These are phyloP conservation scores for Pseudocercospora fuligena DNA, from an alignment of 2,329 filamentous ascomycete genomes.

Conservation along the genomic window DNA sequence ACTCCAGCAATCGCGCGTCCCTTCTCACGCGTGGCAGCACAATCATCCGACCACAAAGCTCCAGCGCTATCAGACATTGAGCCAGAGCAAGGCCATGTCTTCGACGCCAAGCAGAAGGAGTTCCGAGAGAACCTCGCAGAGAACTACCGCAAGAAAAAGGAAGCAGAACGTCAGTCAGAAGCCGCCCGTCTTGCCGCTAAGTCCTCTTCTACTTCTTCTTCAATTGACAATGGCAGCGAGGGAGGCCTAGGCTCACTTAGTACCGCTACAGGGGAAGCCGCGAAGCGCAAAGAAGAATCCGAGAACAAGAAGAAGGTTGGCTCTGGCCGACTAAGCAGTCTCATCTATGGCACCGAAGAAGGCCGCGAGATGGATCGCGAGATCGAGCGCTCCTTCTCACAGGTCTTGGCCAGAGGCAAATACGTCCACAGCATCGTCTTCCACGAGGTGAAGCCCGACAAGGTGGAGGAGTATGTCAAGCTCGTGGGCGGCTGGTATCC, in stretches of 20 bases:
- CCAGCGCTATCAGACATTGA: constrained; percentile 89
- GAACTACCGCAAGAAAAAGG: constrained; percentile 74
- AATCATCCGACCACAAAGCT: constrained; percentile 40
- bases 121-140: constrained; percentile 83
- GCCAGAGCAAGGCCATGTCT: constrained; percentile 71
- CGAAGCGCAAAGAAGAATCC: constrained; percentile 64
- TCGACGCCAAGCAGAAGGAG: constrained; percentile 81
- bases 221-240: constrained; percentile 49
- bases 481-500: constrained; percentile 93
- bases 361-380: constrained; percentile 92
- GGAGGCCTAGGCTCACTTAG: constrained; percentile 63
- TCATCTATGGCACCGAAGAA: constrained; percentile 97
- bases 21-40: constrained; percentile 23
- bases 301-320: constrained; percentile 62
- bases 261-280: constrained; percentile 57
- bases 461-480: constrained; percentile 91
- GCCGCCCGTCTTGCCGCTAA: constrained; percentile 41
- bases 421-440: constrained; percentile 98
- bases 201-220: constrained; percentile 45
- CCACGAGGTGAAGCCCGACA: constrained; percentile 93
- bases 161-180: constrained; percentile 79
- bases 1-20: constrained; percentile 18
- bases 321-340: constrained; percentile 71
- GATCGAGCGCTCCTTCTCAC: constrained; percentile 94
- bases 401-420: constrained; percentile 92